These are phyloP conservation scores for Huntiella decipiens DNA, from an alignment of 2,329 filamentous ascomycete species.

Conservation along the genomic window DNA sequence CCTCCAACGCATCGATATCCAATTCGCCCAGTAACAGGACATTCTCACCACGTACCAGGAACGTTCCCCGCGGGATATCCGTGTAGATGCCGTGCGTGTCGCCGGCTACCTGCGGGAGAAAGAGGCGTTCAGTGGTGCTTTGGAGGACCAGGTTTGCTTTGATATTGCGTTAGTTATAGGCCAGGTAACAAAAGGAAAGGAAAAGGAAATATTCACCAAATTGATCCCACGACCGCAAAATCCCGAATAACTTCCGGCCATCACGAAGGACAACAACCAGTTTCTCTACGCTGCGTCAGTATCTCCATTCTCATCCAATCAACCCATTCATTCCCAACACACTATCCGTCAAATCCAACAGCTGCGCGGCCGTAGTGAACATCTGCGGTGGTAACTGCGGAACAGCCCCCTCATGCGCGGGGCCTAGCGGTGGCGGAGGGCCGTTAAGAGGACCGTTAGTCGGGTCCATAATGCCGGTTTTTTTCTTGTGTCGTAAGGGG, in stretches of 20 bases:
- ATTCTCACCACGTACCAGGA: conserved; percentile 88
- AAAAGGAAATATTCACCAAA: conserved; percentile 46
- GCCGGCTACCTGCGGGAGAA: conserved; percentile 33
- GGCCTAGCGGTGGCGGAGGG: not conserved
- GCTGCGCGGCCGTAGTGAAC: conserved; percentile 93
- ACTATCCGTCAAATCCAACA: conserved; percentile 96
- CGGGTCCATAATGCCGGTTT: not conserved
- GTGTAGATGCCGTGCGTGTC: conserved; percentile 43
- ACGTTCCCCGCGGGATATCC: conserved; percentile 71
- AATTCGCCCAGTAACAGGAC: conserved; percentile 92
- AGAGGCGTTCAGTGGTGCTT: conserved; percentile 78
- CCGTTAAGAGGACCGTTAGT: too few species aligned
- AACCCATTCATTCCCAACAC: conserved; percentile 21
- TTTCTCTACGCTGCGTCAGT: conserved; percentile 48
- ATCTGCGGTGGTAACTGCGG: conserved; percentile 74
- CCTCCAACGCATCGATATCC: conserved; percentile 89
- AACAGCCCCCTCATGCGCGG: conserved; percentile 17
- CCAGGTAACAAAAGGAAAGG: conserved; percentile 10
- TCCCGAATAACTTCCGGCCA: conserved; percentile 81
- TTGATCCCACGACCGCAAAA: conserved; percentile 91
- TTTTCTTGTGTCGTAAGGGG: not conserved
- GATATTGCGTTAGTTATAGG: conserved; percentile 4
- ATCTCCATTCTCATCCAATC: not conserved
- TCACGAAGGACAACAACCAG: conserved; percentile 81
- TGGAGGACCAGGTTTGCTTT: conserved; percentile 87